Base-by-base conservation (phyloP, 2,329 filamentous ascomycete species). In the Beauveria pseudobassiana region DNA sequence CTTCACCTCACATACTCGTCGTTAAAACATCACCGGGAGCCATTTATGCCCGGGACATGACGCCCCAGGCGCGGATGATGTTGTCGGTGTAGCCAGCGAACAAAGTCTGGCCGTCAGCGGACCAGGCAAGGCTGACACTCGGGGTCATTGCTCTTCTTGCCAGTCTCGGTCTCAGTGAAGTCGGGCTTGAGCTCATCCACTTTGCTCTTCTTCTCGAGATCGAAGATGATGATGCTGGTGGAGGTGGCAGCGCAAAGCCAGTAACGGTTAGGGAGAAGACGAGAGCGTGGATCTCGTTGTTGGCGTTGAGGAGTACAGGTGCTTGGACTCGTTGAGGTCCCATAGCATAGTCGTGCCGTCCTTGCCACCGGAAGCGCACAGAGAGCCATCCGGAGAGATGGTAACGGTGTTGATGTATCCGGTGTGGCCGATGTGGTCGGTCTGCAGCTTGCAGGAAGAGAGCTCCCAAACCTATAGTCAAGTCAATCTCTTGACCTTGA, bases 181-280 rank as follows among this genome's bases (percentile, higher is more conserved):
- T 99, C 95, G 71, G 93, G 93, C 89, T 96, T 97, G 80, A 99
- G 88, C 88, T 98, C 95, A 75, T 98, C 93, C 76, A 98, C 93
- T 90, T 97, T 98, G 89, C 89, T 96, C 93, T 99, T 99, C 93
- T 99, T 99, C 91, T 99, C 95, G 72, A 99, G 88, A 77, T 99
- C 95, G 84, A 99, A 99, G 87, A 99, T 98, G 87, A 97, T 97
- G 87, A 99, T 98, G 87, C 87, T 92, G 83, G 87, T 91, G 77
- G 91, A 86, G 68, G 95, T 99, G 77, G 95, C 95, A 77, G 95
- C 95, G 87, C 95, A 99, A 72, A 99, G 89, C 95, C 95, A 99
- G 91, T 99, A 99, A 80, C 95, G 90, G 91, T 99, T 99, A 77
- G 95, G 69, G 95, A 98, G 91, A 99, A 99, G 80, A 98, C 95